Conservation (phyloP, 768 basidiomycete species). For the Mrakia frigida region DNA sequence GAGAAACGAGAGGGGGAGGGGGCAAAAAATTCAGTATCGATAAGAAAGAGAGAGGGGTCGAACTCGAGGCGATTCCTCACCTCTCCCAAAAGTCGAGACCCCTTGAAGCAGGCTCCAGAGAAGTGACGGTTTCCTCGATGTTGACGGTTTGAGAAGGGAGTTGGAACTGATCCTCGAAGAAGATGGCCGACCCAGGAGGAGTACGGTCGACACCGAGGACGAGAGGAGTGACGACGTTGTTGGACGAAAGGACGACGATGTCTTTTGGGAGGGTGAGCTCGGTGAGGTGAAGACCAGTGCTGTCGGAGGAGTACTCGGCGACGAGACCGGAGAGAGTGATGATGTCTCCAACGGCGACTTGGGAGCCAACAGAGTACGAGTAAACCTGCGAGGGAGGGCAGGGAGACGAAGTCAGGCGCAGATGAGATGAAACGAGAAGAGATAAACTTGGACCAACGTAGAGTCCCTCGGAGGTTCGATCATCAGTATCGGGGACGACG, state of each 20-base stretch:
- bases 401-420: neutral
- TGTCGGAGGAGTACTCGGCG: constrained; percentile 15
- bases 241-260: constrained; percentile 7
- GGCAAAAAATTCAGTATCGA: too few species aligned
- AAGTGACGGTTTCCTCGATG: constrained; percentile 7
- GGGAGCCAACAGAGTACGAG: neutral
- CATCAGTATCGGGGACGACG: neutral
- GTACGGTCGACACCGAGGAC: constrained; percentile 19
- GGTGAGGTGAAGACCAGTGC: constrained; percentile 8
- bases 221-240: neutral
- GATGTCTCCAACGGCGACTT: constrained; percentile 3
- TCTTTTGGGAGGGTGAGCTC: constrained; percentile 7
- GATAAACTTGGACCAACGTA: neutral
- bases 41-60: neutral
- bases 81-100: constrained; percentile 65
- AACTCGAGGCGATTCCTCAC: neutral
- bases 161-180: constrained; percentile 16
- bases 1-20: neutral
- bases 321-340: constrained; percentile 5
- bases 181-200: constrained; percentile 3
- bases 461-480: constrained; percentile 12
- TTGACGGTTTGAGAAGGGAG: constrained; percentile 6
- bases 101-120: constrained; percentile 49
- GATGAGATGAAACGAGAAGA: neutral
- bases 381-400: neutral